These are phyloP conservation scores for Coemansia sp. DNA, from an alignment of 192 early-diverging fungal species.

Conservation along the genomic window DNA sequence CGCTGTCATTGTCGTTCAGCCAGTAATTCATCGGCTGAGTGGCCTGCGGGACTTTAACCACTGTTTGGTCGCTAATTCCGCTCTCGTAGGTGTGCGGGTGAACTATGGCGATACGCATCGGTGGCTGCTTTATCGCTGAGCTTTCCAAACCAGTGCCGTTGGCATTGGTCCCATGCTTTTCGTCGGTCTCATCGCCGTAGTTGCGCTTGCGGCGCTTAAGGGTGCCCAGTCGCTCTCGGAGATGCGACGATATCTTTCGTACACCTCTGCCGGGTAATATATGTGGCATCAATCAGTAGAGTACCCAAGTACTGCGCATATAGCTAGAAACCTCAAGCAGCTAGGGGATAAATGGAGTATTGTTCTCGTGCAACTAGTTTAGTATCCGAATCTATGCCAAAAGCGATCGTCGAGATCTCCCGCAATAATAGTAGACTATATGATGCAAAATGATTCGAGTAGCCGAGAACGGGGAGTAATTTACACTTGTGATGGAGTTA, in stretches of 20 bases:
- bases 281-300: not conserved
- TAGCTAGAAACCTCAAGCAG: not conserved
- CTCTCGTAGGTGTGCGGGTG: constrained; percentile 10
- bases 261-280: constrained; percentile 28
- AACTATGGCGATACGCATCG: constrained; percentile 4
- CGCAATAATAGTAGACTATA: not conserved
- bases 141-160: not conserved
- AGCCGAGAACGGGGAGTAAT: not conserved
- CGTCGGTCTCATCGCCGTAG: constrained; percentile 1
- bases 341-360: not conserved
- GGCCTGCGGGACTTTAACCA: not conserved
- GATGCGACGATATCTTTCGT: constrained; percentile 40
- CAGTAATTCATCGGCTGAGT: constrained; percentile 41
- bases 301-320: not conserved
- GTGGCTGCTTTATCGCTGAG: not conserved
- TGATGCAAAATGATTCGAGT: not conserved
- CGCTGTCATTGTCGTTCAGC: constrained; percentile 15
- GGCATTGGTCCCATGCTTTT: constrained; percentile 4
- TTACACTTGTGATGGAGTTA: not conserved
- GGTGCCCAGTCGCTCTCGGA: constrained; percentile 20
- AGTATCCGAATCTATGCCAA: not conserved
- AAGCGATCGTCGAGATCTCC: not conserved
- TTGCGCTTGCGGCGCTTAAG: constrained; percentile 34
- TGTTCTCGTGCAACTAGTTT: not conserved
- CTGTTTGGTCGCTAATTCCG: not conserved